Percentiles rank a stretch among this genome's conserved stretches.
Evolutionary conservation across 306 rosid genomes (phyloP).

Genomic region (Rosa chinensis): DNA sequence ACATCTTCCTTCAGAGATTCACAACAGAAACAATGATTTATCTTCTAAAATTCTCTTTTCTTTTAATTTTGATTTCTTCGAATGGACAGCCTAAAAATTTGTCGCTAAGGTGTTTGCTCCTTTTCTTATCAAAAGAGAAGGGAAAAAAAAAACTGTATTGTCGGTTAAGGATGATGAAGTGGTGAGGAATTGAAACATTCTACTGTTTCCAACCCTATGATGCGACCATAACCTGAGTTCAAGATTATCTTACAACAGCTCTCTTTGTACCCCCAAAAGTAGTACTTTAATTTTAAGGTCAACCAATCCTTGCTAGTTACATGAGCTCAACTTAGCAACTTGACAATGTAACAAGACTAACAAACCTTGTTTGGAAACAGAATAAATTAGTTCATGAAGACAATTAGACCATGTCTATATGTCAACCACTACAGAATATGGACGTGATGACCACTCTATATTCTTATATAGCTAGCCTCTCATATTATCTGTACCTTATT

Average conservation of each 20-base stretch:
- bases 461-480: constrained; percentile 18
- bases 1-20: no score
- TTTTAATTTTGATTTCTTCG: neutral
- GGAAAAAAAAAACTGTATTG: neutral
- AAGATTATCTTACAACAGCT: neutral
- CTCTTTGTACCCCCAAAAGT: neutral
- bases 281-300: neutral
- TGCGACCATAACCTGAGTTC: neutral
- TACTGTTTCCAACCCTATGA: neutral
- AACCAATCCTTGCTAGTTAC: neutral
- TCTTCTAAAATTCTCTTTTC: neutral
- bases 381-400: neutral
- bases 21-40: neutral
- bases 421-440: constrained; percentile 39
- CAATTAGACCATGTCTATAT: constrained; percentile 26
- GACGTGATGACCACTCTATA: constrained; percentile 61
- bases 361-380: neutral
- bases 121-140: neutral
- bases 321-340: neutral
- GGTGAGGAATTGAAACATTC: neutral
- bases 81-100: neutral
- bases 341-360: neutral
- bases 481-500: neutral
- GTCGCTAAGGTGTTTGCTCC: neutral
- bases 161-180: neutral